phyloP scores from a whole-genome alignment of 2,329 filamentous ascomycete species.

The Neofusicoccum ribis region DNA sequence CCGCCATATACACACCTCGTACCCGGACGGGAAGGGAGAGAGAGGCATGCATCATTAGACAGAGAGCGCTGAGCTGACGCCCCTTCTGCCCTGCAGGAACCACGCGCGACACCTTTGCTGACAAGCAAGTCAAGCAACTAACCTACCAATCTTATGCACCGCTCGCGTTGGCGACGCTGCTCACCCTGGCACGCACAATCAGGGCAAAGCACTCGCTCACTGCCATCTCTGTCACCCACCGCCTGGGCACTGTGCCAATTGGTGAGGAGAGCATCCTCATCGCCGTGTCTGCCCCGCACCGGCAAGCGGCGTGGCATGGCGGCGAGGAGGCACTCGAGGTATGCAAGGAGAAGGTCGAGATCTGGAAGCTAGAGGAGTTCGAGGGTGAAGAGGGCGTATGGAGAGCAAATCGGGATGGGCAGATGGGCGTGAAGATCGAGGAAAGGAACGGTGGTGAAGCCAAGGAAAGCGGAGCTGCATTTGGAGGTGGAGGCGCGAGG shows the following conservation, averaged over 20 bases:
- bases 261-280: constrained; percentile 94
- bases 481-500: neutral
- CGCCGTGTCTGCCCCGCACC: constrained; percentile 79
- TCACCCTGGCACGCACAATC: constrained; percentile 61
- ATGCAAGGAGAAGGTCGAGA: constrained; percentile 84
- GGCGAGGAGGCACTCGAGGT: constrained; percentile 87
- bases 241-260: constrained; percentile 81
- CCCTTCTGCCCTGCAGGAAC: constrained; percentile 55
- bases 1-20: no score
- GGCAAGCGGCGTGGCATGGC: constrained; percentile 80
- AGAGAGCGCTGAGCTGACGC: constrained; percentile 3
- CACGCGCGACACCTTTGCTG: constrained; percentile 72
- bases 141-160: constrained; percentile 74
- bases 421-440: constrained; percentile 53
- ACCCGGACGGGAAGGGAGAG: no score
- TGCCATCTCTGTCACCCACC: constrained; percentile 78
- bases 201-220: constrained; percentile 63
- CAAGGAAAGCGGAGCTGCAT: neutral
- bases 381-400: constrained; percentile 67
- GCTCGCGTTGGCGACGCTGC: constrained; percentile 68
- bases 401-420: constrained; percentile 82
- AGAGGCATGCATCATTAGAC: neutral
- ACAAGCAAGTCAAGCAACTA: constrained; percentile 71
- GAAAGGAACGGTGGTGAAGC: constrained; percentile 22
- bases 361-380: constrained; percentile 94